phyloP scores from a whole-genome alignment of 306 rosid genomes.

The Bauhinia variegata region DNA sequence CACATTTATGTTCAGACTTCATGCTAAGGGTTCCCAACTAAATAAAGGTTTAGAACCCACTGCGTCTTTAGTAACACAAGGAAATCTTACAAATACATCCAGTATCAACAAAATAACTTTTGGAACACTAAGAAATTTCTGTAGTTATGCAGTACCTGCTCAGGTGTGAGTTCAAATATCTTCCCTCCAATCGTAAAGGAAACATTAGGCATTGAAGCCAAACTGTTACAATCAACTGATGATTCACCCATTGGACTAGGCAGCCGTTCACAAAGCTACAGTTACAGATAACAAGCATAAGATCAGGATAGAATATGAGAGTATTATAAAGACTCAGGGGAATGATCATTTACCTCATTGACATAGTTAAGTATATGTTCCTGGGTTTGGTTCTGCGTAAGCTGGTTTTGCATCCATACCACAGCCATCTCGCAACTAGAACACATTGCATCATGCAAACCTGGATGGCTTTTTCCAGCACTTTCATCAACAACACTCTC shows the following conservation, averaged over 20 bases:
- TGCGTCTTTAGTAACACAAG: too few species aligned
- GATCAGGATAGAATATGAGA: slow-evolving; percentile 6
- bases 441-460: slow-evolving; percentile 46
- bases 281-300: slow-evolving; percentile 6
- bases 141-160: slow-evolving; percentile 43
- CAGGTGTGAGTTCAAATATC: slow-evolving; percentile 61
- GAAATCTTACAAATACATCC: too few species aligned
- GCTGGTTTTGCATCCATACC: slow-evolving; percentile 73
- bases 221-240: slow-evolving; percentile 57
- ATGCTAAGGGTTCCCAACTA: too few species aligned
- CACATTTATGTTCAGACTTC: neutral
- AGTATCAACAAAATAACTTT: too few species aligned
- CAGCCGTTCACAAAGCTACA: slow-evolving; percentile 69
- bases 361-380: slow-evolving; percentile 57
- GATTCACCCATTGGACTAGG: slow-evolving; percentile 85
- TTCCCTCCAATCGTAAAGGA: slow-evolving; percentile 65
- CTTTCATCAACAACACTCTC: slow-evolving; percentile 58
- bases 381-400: slow-evolving; percentile 57
- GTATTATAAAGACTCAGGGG: neutral
- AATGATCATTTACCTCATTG: slow-evolving; percentile 50
- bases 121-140: neutral
- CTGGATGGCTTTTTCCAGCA: slow-evolving; percentile 36
- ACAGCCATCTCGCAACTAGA: slow-evolving; percentile 69
- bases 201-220: slow-evolving; percentile 63
- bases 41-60: too few species aligned